Percentiles rank a stretch among this genome's conserved stretches.
Conservation (phyloP, 73 alveolate genomes). For the Paramecium caudatum region DNA sequence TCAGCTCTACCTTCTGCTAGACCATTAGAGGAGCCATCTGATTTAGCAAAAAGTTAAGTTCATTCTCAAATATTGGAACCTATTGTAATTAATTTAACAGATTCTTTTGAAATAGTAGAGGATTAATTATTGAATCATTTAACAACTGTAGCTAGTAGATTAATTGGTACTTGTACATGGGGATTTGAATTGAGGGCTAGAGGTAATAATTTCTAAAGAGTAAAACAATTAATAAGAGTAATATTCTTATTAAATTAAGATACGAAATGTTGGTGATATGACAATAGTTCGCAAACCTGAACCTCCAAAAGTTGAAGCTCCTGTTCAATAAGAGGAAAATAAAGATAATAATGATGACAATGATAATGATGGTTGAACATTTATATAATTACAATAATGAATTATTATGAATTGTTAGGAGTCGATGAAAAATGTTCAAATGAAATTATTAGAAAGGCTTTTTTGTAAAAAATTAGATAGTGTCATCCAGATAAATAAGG, state of each 20-base stretch:
- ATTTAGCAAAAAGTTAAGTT: neutral
- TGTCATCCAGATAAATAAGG: slow-evolving; percentile 15
- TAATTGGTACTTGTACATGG: slow-evolving; percentile 16
- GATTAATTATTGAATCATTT: neutral
- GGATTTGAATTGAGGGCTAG: slow-evolving; percentile 57
- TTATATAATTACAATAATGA: slow-evolving; percentile 11
- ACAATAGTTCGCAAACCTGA: slow-evolving; percentile 24
- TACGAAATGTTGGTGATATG: slow-evolving; percentile 15
- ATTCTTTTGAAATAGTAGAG: slow-evolving; percentile 5
- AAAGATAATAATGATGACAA: slow-evolving; percentile 35
- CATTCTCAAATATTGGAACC: slow-evolving; percentile 7
- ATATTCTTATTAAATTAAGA: neutral
- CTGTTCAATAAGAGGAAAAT: neutral
- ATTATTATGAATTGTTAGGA: slow-evolving; percentile 33
- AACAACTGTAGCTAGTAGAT: neutral
- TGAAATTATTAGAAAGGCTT: neutral
- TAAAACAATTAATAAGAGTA: slow-evolving; percentile 31
- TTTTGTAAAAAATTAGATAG: neutral
- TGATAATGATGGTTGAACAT: slow-evolving; percentile 40
- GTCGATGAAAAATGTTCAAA: neutral
- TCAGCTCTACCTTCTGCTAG: slow-evolving; percentile 9
- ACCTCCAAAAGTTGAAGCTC: slow-evolving; percentile 12
- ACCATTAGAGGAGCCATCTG: slow-evolving; percentile 51
- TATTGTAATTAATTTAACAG: neutral
- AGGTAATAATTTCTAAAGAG: neutral